A percentile compares a stretch with the other conserved stretches of the same genome.
phyloP scores from a whole-genome alignment of 129 eudicot species.

The Centrapalus pauciflorus region DNA sequence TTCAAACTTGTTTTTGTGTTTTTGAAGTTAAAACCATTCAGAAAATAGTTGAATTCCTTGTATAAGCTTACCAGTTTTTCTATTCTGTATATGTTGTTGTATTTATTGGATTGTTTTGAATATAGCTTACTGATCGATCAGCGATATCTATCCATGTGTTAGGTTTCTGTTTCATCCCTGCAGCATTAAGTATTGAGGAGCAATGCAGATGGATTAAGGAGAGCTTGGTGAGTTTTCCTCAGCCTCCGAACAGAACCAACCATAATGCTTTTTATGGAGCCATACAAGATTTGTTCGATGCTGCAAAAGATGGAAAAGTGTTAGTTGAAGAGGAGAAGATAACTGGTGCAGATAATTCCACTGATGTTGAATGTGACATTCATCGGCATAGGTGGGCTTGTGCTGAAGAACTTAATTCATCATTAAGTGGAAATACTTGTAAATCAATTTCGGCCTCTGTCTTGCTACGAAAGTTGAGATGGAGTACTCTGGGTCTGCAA shows the following conservation, averaged over 20 bases:
- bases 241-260: slow-evolving; percentile 87
- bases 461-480: slow-evolving; percentile 79
- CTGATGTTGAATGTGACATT: not conserved
- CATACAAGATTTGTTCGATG: slow-evolving; percentile 50
- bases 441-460: slow-evolving; percentile 62
- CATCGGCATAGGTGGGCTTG: slow-evolving; percentile 46
- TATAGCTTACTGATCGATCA: not conserved
- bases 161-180: slow-evolving; percentile 94
- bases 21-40: not conserved
- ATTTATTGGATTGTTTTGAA: not conserved
- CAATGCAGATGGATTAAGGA: slow-evolving; percentile 84
- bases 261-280: slow-evolving; percentile 89
- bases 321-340: slow-evolving; percentile 38
- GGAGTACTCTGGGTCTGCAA: slow-evolving; percentile 97
- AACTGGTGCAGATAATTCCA: slow-evolving; percentile 6
- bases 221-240: slow-evolving; percentile 84
- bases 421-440: slow-evolving; percentile 28
- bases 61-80: not conserved
- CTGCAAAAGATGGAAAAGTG: slow-evolving; percentile 48
- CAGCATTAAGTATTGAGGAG: slow-evolving; percentile 67
- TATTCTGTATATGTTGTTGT: not conserved
- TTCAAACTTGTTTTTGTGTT: not conserved
- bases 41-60: not conserved
- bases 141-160: not conserved
- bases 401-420: slow-evolving; percentile 30